Percentiles rank a stretch among this genome's conserved stretches.
Evolutionary conservation across 1,284 basidiomycete genomes (phyloP).

Genomic region (Gymnopus androsaceus): DNA sequence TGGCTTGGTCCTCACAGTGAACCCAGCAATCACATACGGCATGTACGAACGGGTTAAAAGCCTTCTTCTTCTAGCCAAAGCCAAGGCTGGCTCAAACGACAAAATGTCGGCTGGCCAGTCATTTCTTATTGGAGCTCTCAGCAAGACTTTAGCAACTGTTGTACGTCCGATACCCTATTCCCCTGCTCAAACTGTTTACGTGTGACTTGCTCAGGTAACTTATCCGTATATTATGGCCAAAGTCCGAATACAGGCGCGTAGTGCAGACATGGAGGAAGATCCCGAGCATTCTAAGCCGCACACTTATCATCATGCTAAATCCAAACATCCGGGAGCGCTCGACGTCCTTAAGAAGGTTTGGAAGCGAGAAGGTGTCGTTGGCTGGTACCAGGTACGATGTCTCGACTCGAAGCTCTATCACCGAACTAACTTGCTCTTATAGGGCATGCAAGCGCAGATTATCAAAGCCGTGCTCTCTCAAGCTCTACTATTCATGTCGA

Average conservation of each 20-base stretch:
- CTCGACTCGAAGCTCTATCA: not conserved
- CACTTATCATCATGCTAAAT: slow-evolving; percentile 38
- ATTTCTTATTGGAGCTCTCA: slow-evolving; percentile 90
- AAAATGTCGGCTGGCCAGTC: slow-evolving; percentile 81
- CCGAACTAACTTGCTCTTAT: slow-evolving; percentile 2
- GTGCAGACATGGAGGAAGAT: slow-evolving; percentile 50
- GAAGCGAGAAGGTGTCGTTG: slow-evolving; percentile 73
- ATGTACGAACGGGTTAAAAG: slow-evolving; percentile 91
- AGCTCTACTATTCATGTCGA: slow-evolving; percentile 68
- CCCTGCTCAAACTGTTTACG: not conserved
- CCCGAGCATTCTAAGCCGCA: slow-evolving; percentile 42
- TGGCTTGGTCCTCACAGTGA: slow-evolving; percentile 90
- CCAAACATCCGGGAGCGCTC: slow-evolving; percentile 70
- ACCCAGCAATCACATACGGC: slow-evolving; percentile 99
- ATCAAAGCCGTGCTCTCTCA: slow-evolving; percentile 77
- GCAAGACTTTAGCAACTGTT: slow-evolving; percentile 94
- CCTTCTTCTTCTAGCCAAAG: slow-evolving; percentile 56
- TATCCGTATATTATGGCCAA: slow-evolving; percentile 97
- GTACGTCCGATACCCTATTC: slow-evolving; percentile 50
- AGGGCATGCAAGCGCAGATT: slow-evolving; percentile 82
- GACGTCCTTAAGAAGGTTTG: slow-evolving; percentile 78
- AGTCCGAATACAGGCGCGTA: slow-evolving; percentile 90
- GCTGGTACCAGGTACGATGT: slow-evolving; percentile 91
- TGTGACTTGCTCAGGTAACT: slow-evolving; percentile 60
- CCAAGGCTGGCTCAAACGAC: slow-evolving; percentile 44